Base-by-base conservation (phyloP, 2,329 filamentous ascomycete genomes). In the Claviceps africana region DNA sequence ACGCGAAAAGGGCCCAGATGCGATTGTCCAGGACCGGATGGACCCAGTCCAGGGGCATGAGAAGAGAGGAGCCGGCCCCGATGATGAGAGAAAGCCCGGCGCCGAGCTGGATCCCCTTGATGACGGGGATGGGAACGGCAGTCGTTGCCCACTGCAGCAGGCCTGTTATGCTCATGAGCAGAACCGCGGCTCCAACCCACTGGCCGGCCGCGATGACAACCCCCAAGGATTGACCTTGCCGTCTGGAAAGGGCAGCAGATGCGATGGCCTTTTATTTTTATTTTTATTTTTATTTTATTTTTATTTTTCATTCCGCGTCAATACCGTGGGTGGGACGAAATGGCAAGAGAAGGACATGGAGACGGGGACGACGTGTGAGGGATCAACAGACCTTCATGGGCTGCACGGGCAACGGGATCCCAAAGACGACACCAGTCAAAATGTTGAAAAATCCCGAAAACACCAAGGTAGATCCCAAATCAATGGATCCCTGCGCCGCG, bases 51-150 rank as follows among this genome's bases (percentile, higher is more conserved):
- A 95, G 72, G 2, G 81, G 80, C 19, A 76, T 72, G 13, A 93
- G 73, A 53, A 94, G 75, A 47, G 73, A 77, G 0, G 75, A 73
- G 3, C 87, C 88, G 8, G 88, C 87, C 13, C 86, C 85, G 53
- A 95, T 76, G 51, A 89, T 78, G 17, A 97, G 76, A 17, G 85
- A 88, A 47, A 97, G 72, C 1, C 91, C 91, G 4, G 91, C 91
- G 39, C 91, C 91, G 47, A 96, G 81, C 68, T 97, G 93, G 58
- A 97, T 96, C 31, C 91, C 91, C 64, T 95, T 95, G 51, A 97
- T 83, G 0, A 97, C 85, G 0, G 90, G 87, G 15, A 90, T 79
- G 0, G 91, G 91, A 9, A 94, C 85, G 15, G 82, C 73, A n/a
- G 73, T 70, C 9, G 86, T 83, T 50, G 88, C 82, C 75, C 82